A percentile compares a stretch with the other conserved stretches of the same genome.
These are phyloP conservation scores for Rhodosporidiobolus odoratus DNA, from an alignment of 768 basidiomycete genomes.

Conservation along the genomic window DNA sequence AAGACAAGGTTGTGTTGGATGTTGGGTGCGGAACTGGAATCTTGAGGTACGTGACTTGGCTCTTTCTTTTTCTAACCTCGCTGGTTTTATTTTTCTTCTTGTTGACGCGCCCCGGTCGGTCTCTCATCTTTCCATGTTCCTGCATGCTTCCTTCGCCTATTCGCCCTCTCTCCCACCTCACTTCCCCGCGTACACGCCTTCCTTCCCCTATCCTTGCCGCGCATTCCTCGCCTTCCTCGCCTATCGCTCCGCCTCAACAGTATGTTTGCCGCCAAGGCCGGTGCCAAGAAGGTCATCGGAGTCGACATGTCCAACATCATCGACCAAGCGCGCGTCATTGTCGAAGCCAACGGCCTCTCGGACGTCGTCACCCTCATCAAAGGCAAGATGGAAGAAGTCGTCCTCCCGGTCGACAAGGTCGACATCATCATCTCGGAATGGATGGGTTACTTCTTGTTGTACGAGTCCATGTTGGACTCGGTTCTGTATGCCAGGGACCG, in stretches of 20 bases:
- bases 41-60: constrained; percentile 46
- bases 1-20: constrained; percentile 86
- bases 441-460: constrained; percentile 98
- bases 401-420: constrained; percentile 80
- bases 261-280: constrained; percentile 45
- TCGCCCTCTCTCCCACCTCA: neutral
- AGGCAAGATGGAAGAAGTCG: constrained; percentile 91
- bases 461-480: constrained; percentile 99
- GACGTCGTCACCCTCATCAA: constrained; percentile 92
- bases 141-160: neutral
- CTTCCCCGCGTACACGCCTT: no score
- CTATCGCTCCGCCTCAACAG: neutral
- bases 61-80: no score
- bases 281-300: constrained; percentile 44
- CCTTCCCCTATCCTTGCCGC: constrained; percentile 13
- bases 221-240: neutral
- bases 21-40: constrained; percentile 99
- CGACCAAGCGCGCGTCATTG: constrained; percentile 95
- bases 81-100: no score
- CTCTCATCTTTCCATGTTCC: neutral
- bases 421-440: constrained; percentile 99
- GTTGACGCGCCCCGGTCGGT: no score
- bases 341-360: constrained; percentile 92
- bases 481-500: constrained; percentile 94
- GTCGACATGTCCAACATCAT: constrained; percentile 99